Evolutionary conservation across 345 rosid genomes (phyloP), one percentile per base, ranked within the genome.

Genomic region (Euphorbia lathyris): DNA sequence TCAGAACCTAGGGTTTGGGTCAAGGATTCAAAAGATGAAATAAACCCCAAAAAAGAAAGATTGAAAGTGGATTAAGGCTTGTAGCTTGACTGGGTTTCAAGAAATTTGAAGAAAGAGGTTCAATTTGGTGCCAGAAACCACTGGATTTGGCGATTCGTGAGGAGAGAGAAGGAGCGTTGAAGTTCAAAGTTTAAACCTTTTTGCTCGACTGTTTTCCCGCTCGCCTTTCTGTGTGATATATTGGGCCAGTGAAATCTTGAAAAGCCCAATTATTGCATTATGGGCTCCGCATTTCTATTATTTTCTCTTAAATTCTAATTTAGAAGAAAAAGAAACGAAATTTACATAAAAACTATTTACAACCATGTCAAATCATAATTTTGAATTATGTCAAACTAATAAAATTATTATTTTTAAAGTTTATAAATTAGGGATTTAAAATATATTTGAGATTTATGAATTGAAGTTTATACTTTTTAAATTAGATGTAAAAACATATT

Each of bases 1-100:
- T 56, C 1, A 66, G 34, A 71, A 25, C n/a, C 47, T 66, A 76
- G 74, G 72, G 72, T 63, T 69, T 65, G 22, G 70, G 43, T 43
- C 40, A 34, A 20, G 36, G 58, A 1, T 6, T 27, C 13, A 13
- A 43, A 16, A 29, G 45, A 13, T n/a, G 47, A 16, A n/a, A 38
- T 2, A 51, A n/a, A 42, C 2, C 11, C 2, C 13, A 11, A 10
- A 11, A 16, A 43, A 22, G 17, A 34, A 23, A 13, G 58, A 23
- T 1, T 20, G 51, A 60, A 38, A 13, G n/a, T 26, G 23, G 2
- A 25, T 45, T 14, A 7, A 4, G 26, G 13, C 17, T 65, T 25
- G 29, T 19, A 36, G 25, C 2, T 60, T 68, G 72, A 17, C 72
- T 74, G 67, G 47, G 58, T 76, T 17, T 55, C 58, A 3, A 69